phyloP scores from a whole-genome alignment of 129 eudicot genomes.

The Flaveria robusta region DNA sequence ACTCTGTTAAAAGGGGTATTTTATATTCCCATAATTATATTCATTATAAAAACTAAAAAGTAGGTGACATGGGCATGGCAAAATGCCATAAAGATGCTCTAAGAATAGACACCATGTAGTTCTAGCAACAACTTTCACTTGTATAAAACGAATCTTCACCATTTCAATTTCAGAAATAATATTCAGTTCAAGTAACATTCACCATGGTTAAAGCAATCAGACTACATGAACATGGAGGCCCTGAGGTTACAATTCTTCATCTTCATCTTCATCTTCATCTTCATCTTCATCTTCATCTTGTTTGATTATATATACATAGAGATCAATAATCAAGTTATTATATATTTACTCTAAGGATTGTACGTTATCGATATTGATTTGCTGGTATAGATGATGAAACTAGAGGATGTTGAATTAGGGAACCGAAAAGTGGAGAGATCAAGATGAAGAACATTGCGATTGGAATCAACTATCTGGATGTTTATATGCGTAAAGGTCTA shows the following conservation, averaged over 20 bases:
- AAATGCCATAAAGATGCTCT: neutral
- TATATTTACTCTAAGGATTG: neutral
- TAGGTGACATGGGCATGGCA: neutral
- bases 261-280: neutral
- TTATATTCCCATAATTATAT: no score
- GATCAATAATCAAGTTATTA: no score
- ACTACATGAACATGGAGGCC: slow-evolving; percentile 61
- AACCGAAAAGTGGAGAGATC: slow-evolving; percentile 62
- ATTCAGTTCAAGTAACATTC: neutral
- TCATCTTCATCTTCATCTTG: neutral
- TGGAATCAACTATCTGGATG: slow-evolving; percentile 62
- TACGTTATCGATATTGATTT: neutral
- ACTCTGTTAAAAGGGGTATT: no score
- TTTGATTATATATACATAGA: no score
- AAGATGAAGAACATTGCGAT: slow-evolving; percentile 58
- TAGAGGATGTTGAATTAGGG: slow-evolving; percentile 56
- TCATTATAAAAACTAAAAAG: neutral
- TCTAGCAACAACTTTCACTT: neutral
- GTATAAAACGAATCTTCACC: neutral
- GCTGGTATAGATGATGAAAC: slow-evolving; percentile 23
- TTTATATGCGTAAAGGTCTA: slow-evolving; percentile 53
- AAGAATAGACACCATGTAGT: neutral
- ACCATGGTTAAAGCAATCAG: slow-evolving; percentile 69
- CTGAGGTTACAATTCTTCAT: slow-evolving; percentile 50
- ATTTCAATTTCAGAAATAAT: neutral